Evolutionary conservation across 208 protist species (phyloP).

Genomic region (Polymyxa betae): DNA sequence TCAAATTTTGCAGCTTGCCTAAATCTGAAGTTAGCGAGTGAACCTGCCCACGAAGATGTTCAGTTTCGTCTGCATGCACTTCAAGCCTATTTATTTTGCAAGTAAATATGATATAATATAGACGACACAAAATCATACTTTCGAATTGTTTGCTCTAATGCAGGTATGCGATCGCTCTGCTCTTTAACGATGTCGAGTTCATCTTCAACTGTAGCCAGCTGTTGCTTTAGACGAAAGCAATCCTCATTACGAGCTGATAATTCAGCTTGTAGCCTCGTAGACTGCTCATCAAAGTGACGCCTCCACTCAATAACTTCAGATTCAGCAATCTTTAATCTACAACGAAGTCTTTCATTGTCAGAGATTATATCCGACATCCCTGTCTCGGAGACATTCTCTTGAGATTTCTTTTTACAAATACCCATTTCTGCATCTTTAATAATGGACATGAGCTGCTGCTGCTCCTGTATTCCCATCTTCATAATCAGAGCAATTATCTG

Average conservation of each 20-base stretch:
- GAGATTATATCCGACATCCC: neutral
- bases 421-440: neutral
- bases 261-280: neutral
- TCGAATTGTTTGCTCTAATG: neutral
- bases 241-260: neutral
- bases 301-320: neutral
- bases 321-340: neutral
- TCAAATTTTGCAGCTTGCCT: too few relatives aligned
- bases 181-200: neutral
- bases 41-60: too few relatives aligned
- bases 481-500: neutral
- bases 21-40: too few relatives aligned
- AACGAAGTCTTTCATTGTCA: neutral
- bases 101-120: too few relatives aligned
- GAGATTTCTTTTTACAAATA: neutral
- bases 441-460: neutral
- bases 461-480: neutral
- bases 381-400: neutral
- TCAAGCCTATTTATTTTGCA: too few relatives aligned
- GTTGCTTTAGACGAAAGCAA: neutral
- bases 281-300: neutral
- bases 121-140: neutral
- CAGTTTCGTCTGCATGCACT: too few relatives aligned
- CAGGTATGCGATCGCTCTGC: neutral
- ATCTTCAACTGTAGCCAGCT: neutral